phyloP scores from a whole-genome alignment of 129 eudicot species.

The Daucus carota region DNA sequence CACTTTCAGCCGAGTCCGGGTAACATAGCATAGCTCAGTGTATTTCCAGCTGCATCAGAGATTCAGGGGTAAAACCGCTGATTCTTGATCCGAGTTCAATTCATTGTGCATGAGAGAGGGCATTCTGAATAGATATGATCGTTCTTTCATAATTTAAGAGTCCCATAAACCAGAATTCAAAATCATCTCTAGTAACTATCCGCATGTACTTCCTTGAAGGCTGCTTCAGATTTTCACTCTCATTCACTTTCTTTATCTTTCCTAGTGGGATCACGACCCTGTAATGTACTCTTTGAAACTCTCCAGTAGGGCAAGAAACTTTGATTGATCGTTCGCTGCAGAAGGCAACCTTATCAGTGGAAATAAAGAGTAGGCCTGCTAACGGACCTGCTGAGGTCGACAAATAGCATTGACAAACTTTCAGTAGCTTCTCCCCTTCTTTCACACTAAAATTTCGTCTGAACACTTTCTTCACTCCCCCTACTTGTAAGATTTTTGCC shows the following conservation, averaged over 20 bases:
- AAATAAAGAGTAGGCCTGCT: conserved; percentile 13
- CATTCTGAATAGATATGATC: background rate
- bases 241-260: conserved; percentile 1
- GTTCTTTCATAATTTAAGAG: conserved; percentile 6
- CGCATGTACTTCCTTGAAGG: conserved; percentile 10
- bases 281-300: conserved; percentile 8
- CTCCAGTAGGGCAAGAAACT: conserved; percentile 4
- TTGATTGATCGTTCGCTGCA: conserved; percentile 6
- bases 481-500: conserved; percentile 9
- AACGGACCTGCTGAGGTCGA: conserved; percentile 15
- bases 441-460: conserved; percentile 8
- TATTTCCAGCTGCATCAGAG: background rate
- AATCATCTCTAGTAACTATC: conserved; percentile 3
- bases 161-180: conserved; percentile 15
- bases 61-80: background rate
- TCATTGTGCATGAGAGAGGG: conserved; percentile 3
- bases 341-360: conserved; percentile 7
- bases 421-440: conserved; percentile 14
- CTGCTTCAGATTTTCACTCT: conserved; percentile 8
- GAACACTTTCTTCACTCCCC: conserved; percentile 15
- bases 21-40: no score
- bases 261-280: conserved; percentile 5
- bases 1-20: no score
- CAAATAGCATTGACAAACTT: conserved; percentile 24
- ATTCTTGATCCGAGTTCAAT: background rate